These are phyloP conservation scores for Miscanthus sacchariflorus DNA, from an alignment of 202 grass and related monocot genomes.

Conservation along the genomic window DNA sequence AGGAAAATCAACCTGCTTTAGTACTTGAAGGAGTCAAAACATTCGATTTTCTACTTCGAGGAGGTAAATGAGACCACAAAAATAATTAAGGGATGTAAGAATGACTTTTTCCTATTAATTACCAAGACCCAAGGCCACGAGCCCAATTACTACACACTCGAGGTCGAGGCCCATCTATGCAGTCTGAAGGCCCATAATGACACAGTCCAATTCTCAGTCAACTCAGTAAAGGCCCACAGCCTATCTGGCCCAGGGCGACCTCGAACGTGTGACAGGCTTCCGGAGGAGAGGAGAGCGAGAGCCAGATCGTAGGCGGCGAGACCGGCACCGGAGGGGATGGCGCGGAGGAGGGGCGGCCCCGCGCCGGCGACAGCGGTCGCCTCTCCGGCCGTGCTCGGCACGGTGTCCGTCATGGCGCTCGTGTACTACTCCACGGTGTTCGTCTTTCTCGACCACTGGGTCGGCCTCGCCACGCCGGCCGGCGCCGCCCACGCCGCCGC, in stretches of 20 bases:
- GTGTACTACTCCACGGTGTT: conserved; percentile 86
- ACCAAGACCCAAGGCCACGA: not conserved
- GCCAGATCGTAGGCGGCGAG: not conserved
- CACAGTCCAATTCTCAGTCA: not conserved
- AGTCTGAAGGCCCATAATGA: not conserved
- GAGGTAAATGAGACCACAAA: too few species aligned
- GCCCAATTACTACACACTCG: not conserved
- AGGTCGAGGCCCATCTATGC: not conserved
- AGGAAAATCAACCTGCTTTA: too few species aligned
- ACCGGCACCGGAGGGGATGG: conserved; percentile 52
- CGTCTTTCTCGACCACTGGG: conserved; percentile 75
- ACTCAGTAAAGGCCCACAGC: not conserved
- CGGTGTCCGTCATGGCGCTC: conserved; percentile 53
- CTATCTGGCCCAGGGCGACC: not conserved
- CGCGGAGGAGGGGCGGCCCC: conserved; percentile 55
- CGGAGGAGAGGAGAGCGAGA: too few species aligned
- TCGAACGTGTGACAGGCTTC: not conserved
- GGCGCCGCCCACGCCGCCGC: conserved; percentile 62
- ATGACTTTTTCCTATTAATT: too few species aligned
- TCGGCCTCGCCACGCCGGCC: conserved; percentile 64
- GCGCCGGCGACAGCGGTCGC: conserved; percentile 36
- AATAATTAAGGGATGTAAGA: too few species aligned
- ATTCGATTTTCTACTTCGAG: too few species aligned
- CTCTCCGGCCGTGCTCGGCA: conserved; percentile 56
- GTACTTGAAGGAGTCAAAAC: too few species aligned